Evolutionary conservation across 2,329 filamentous ascomycete species (phyloP), one percentile per base, ranked within the genome.

Genomic region (Dichotomopilus funicola): DNA sequence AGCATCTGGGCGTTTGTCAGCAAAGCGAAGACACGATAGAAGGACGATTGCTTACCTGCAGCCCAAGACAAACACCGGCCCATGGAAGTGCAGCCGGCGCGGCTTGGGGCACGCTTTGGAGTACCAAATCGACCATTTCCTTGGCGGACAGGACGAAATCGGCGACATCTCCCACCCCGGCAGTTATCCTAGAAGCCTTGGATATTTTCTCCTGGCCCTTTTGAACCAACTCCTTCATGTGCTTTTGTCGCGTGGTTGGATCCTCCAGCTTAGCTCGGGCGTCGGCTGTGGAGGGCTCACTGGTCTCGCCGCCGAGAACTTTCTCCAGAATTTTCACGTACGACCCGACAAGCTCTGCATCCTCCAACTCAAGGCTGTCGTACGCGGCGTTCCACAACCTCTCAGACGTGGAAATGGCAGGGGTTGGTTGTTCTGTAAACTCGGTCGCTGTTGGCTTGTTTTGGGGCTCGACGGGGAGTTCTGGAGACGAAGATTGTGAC

Each of bases 201-300:
- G 60, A 48, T 43, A 63, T 70, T 53, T 64, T 65, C 11, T 65
- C 53, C 33, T 66, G 60, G 8, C 70, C 70, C 4, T 40, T 48
- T 19, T 63, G 7, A 8, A 71, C 62, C 9, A 73, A 51, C 45
- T 61, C 55, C 13, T 63, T 49, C 66, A 72, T 71, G 45, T 71
- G 63, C 33, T 38, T 46, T 46, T 54, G 48, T 52, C 53, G 55
- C 35, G 37, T 36, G 47, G 13, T 42, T 31, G 51, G 51, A 36
- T 59, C 40, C n/a, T 56, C 36, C 4, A 57, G 47, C 10, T 52
- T 44, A 42, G 46, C 53, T 27, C 19, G 49, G 6, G 51, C 3
- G 34, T 61, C 53, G 33, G 47, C 59, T n/a, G n/a, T n/a, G n/a
- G n/a, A n/a, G n/a, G n/a, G n/a, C n/a, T n/a, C n/a, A 13, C 33